Conservation (phyloP, 1,284 basidiomycete species). For the Austroboletus rostrupii region DNA sequence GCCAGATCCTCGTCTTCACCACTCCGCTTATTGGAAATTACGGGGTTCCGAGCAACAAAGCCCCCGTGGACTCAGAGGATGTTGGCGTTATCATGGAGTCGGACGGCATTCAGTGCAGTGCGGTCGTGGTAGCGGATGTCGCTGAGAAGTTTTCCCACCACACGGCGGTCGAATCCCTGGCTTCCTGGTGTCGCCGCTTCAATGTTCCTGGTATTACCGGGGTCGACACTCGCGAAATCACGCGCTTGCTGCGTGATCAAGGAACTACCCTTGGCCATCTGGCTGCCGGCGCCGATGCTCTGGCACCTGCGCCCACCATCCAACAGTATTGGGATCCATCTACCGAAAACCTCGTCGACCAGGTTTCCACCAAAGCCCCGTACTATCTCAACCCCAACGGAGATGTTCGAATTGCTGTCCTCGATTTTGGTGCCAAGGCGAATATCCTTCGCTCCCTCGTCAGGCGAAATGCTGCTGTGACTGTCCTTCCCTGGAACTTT, state of each 20-base stretch:
- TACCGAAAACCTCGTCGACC: slow-evolving; percentile 87
- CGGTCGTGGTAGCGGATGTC: slow-evolving; percentile 91
- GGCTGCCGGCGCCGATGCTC: slow-evolving; percentile 76
- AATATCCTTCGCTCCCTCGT: slow-evolving; percentile 94
- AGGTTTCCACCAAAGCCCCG: slow-evolving; percentile 83
- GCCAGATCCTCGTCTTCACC: slow-evolving; percentile 98
- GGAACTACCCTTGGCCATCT: slow-evolving; percentile 95
- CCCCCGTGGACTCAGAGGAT: slow-evolving; percentile 73
- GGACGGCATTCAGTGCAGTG: slow-evolving; percentile 85
- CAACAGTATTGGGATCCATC: slow-evolving; percentile 92
- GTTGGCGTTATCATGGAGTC: slow-evolving; percentile 93
- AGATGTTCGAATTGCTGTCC: slow-evolving; percentile 87
- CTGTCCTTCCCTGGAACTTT: slow-evolving; percentile 95
- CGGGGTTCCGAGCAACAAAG: slow-evolving; percentile 84
- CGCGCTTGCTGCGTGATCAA: slow-evolving; percentile 89
- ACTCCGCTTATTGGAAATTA: slow-evolving; percentile 99
- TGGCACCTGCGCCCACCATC: slow-evolving; percentile 53
- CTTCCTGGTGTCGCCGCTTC: slow-evolving; percentile 91
- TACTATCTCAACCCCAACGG: slow-evolving; percentile 88
- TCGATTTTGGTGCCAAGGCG: slow-evolving; percentile 97
- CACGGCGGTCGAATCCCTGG: slow-evolving; percentile 87
- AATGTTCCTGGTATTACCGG: slow-evolving; percentile 93
- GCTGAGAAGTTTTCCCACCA: slow-evolving; percentile 96
- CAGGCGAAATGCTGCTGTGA: slow-evolving; percentile 86
- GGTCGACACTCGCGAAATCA: slow-evolving; percentile 97